Base-by-base conservation (phyloP, 2,329 filamentous ascomycete genomes). In the Diaporthe citrichinensis region DNA sequence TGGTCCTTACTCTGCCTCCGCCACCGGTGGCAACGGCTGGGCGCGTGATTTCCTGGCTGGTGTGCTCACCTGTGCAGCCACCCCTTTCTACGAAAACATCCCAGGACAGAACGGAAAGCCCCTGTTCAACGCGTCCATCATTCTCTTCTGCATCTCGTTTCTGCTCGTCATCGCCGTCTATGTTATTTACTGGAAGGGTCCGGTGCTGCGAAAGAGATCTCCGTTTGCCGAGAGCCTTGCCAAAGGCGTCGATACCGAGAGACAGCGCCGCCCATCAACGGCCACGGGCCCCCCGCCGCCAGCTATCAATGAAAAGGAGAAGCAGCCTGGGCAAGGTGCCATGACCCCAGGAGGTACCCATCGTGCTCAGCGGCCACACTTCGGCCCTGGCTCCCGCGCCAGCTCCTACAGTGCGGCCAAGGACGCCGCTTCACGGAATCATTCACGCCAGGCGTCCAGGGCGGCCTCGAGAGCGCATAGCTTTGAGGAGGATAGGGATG, bases 1-100 rank as follows among this genome's bases (percentile, higher is more conserved):
- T 79, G 94, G 93, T 0, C 90, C 91, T 0, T 95, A 94, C 81
- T 91, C 92, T 2, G 93, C 93, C 1, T 94, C 92, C 0, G 94
- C 94, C 0, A 95, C 93, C 0, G 94, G 93, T 55, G 93, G 93
- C 28, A 95, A 95, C 77, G 94, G 93, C 2, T 94, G 93, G 84
- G 89, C 92, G 3, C 89, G 94, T 78, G 93, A 95, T 80, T 92
- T 95, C 83, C 85, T 95, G 0, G 94, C 93, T 2, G 93, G 94
- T 82, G 87, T 94, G 12, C 89, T 94, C 1, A 93, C 93, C 0
- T 87, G 94, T 68, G 92, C 92, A 20, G 91, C 93, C 0, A 89
- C 89, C 0, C 93, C 93, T 0, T 91, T 92, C 83, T 92, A 91
- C 82, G 80, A 84, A 65, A 90, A 92, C 78, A 91, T 93, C 25